phyloP scores from a whole-genome alignment of 1,284 basidiomycete genomes.

The Xanthoconium separans region DNA sequence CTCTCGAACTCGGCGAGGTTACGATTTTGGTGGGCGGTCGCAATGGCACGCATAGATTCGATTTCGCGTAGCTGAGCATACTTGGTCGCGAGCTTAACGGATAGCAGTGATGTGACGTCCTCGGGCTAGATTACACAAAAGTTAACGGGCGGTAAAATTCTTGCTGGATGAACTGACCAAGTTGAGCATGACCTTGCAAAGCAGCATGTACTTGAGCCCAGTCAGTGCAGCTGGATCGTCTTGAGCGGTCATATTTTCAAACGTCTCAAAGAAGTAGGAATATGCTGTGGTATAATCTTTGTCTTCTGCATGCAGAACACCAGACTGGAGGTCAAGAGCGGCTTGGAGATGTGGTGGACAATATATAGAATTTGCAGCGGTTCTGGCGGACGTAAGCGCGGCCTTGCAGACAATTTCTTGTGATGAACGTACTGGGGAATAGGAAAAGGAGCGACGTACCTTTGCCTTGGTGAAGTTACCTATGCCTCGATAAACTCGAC shows the following conservation, averaged over 20 bases:
- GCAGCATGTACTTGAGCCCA: conserved; percentile 95
- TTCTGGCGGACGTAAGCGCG: conserved; percentile 88
- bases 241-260: conserved; percentile 74
- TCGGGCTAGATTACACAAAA: conserved; percentile 64
- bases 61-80: conserved; percentile 84
- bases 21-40: conserved; percentile 89
- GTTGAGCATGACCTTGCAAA: conserved; percentile 98
- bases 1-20: conserved; percentile 90
- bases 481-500: conserved; percentile 86
- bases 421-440: neutral
- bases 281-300: conserved; percentile 98
- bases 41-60: conserved; percentile 94
- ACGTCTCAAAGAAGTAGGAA: conserved; percentile 97
- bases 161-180: conserved; percentile 51
- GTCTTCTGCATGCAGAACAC: conserved; percentile 93
- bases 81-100: conserved; percentile 85
- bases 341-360: conserved; percentile 94
- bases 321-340: conserved; percentile 88
- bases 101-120: conserved; percentile 85
- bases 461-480: conserved; percentile 96
- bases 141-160: neutral
- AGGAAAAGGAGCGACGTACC: conserved; percentile 39
- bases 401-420: conserved; percentile 52
- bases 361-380: conserved; percentile 96
- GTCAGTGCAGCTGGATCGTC: conserved; percentile 79